These are phyloP conservation scores for Talaromyces atroroseus DNA, from an alignment of 2,329 filamentous ascomycete genomes.

Conservation along the genomic window DNA sequence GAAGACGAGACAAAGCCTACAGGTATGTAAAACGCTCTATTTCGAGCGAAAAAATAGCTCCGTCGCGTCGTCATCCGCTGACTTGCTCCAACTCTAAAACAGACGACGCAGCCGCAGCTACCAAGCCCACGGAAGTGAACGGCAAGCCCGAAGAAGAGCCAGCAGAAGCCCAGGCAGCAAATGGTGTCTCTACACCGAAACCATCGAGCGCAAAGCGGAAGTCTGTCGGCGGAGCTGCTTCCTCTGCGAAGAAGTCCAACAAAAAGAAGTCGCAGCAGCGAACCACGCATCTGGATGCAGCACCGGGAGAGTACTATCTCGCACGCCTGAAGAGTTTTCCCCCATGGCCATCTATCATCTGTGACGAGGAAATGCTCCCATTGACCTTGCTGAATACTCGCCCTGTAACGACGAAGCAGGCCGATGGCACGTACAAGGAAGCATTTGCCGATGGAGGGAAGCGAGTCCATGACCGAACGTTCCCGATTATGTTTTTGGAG, in stretches of 20 bases:
- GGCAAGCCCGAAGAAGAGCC: conserved; percentile 17
- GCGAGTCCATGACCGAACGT: conserved; percentile 76
- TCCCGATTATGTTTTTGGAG: conserved; percentile 88
- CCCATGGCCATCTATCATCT: conserved; percentile 89
- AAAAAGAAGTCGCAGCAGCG: conserved; percentile 76
- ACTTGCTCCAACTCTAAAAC: conserved; percentile 20
- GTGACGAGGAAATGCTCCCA: conserved; percentile 91
- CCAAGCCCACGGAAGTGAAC: conserved; percentile 21
- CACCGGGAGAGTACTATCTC: conserved; percentile 87
- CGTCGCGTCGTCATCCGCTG: conserved; percentile 9
- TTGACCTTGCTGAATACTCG: conserved; percentile 67
- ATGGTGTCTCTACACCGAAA: conserved; percentile 49
- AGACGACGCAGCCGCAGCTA: conserved; percentile 26
- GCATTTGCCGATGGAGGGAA: conserved; percentile 85
- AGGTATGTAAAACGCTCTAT: conserved; percentile 21
- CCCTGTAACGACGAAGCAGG: conserved; percentile 74
- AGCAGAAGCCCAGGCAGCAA: conserved; percentile 23
- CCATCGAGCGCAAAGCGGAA: conserved; percentile 57
- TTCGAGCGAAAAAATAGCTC: neutral
- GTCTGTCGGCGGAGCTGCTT: conserved; percentile 55
- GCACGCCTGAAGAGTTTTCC: conserved; percentile 93
- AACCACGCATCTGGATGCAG: conserved; percentile 67
- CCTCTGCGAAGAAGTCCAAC: conserved; percentile 71
- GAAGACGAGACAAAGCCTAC: conserved; percentile 22
- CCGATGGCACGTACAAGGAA: conserved; percentile 80